Evolutionary conservation across 169 alveolate species (phyloP).

Genomic region (Plasmodium inui): DNA sequence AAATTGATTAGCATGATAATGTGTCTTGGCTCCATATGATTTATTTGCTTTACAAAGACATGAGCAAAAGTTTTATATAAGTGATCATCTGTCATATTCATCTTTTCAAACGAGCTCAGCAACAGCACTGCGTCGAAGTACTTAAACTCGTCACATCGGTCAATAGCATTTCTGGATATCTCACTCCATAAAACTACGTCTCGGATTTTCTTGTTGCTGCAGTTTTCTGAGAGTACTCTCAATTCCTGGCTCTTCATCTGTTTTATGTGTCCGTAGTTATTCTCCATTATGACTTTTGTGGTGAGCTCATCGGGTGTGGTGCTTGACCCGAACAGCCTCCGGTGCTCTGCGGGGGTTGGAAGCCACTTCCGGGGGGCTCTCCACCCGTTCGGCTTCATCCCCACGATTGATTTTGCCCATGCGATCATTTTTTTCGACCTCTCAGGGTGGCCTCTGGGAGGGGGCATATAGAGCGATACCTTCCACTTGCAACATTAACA

Average conservation of each 20-base stretch:
- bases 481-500: neutral
- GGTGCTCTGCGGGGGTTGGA: neutral
- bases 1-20: slow-evolving; percentile 77
- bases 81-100: slow-evolving; percentile 75
- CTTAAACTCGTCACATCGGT: slow-evolving; percentile 78
- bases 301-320: neutral
- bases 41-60: slow-evolving; percentile 78
- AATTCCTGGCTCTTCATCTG: slow-evolving; percentile 80
- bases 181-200: slow-evolving; percentile 84
- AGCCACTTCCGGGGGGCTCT: neutral
- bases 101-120: slow-evolving; percentile 80
- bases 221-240: slow-evolving; percentile 78
- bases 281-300: slow-evolving; percentile 25
- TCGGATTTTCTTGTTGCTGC: slow-evolving; percentile 73
- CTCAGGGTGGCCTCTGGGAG: neutral
- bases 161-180: slow-evolving; percentile 77
- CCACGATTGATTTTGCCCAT: neutral
- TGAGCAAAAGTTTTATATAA: slow-evolving; percentile 78
- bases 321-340: neutral
- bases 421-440: neutral
- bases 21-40: slow-evolving; percentile 82
- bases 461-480: neutral
- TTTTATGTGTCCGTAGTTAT: slow-evolving; percentile 54
- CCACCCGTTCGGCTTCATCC: neutral
- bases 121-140: slow-evolving; percentile 81